Evolutionary conservation across 495 filamentous ascomycete species (phyloP), one percentile per base, ranked within the genome.

Genomic region (Aspergillus carlsbadensis): DNA sequence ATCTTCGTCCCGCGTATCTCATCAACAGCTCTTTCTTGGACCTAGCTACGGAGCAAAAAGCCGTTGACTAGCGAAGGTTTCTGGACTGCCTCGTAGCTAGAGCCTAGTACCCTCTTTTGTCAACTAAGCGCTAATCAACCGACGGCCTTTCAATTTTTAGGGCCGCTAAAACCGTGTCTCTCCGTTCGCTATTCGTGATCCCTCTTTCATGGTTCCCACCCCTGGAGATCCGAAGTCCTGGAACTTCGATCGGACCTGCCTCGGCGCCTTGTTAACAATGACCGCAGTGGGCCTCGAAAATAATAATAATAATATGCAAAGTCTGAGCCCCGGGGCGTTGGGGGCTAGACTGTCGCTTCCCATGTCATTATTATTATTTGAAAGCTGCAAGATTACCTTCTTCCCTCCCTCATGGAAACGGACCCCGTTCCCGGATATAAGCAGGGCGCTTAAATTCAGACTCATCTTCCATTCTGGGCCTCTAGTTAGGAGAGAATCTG

Each of bases 391-490:
- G 20, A 50, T 51, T 34, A 34, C 46, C 56, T 21, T 51, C 49
- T 40, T 29, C 22, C 44, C 53, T 51, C 39, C 37, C 49, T 58
- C 57, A 43, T 42, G 53, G 59, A 57, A 57, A 58, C 39, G 52
- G 57, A 35, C 43, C 59, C 54, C 36, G 50, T 56, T 42, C 35
- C 39, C 50, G 18, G 50, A 53, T 47, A 59, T 54, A 41, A 53
- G 37, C 47, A 50, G 51, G 66, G 71, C 73, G 73, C 73, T 77
- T 75, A 73, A 71, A 72, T 68, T 69, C 65, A 74, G 70, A 60
- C 65, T 65, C 62, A 65, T 73, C 66, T 55, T 70, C 58, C 62
- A 72, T 58, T 59, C 65, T 68, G 58, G 63, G 61, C 62, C 60
- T 66, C 50, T 61, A 46, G 63, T 58, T 58, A 58, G 37, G 56